These are phyloP conservation scores for Narthecium ossifragum DNA, from an alignment of 106 monocot species.

Conservation along the genomic window DNA sequence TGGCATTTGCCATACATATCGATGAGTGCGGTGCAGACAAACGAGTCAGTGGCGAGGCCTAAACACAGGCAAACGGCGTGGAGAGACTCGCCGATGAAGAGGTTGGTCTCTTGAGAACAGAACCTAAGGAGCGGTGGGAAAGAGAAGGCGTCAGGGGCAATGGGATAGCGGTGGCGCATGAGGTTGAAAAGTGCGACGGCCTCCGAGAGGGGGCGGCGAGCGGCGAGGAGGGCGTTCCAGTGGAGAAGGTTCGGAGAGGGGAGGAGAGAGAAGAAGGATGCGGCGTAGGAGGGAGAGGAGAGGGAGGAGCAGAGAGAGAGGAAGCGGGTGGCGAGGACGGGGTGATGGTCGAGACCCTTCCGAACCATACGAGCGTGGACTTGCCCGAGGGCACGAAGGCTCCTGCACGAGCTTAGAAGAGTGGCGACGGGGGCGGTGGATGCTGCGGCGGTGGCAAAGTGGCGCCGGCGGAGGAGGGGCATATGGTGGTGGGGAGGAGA, in stretches of 20 bases:
- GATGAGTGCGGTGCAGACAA: slow-evolving; percentile 57
- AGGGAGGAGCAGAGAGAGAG: slow-evolving; percentile 42
- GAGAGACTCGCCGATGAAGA: slow-evolving; percentile 24
- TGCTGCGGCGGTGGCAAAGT: slow-evolving; percentile 4
- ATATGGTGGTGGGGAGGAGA: neutral
- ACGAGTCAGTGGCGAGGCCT: slow-evolving; percentile 50
- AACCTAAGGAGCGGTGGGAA: slow-evolving; percentile 56
- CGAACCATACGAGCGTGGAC: slow-evolving; percentile 51
- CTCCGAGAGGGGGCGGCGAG: slow-evolving; percentile 20
- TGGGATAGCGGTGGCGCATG: slow-evolving; percentile 9
- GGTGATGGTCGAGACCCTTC: slow-evolving; percentile 48
- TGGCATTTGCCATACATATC: slow-evolving; percentile 58
- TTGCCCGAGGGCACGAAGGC: slow-evolving; percentile 24
- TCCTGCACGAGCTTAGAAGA: slow-evolving; percentile 29
- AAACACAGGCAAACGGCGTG: slow-evolving; percentile 32
- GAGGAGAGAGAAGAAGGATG: slow-evolving; percentile 29
- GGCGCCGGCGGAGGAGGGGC: slow-evolving; percentile 5
- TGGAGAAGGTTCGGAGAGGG: slow-evolving; percentile 35
- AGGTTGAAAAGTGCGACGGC: slow-evolving; percentile 30
- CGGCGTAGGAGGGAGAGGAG: slow-evolving; percentile 39
- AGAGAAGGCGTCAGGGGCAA: slow-evolving; percentile 46
- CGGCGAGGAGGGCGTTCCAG: slow-evolving; percentile 51
- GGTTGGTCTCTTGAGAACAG: slow-evolving; percentile 20
- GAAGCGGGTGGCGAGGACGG: slow-evolving; percentile 48
- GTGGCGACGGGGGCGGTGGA: slow-evolving; percentile 21